A percentile compares a stretch with the other conserved stretches of the same genome.
These are phyloP conservation scores for Parmales sp. DNA, from an alignment of 108 stramenopile species.

Conservation along the genomic window DNA sequence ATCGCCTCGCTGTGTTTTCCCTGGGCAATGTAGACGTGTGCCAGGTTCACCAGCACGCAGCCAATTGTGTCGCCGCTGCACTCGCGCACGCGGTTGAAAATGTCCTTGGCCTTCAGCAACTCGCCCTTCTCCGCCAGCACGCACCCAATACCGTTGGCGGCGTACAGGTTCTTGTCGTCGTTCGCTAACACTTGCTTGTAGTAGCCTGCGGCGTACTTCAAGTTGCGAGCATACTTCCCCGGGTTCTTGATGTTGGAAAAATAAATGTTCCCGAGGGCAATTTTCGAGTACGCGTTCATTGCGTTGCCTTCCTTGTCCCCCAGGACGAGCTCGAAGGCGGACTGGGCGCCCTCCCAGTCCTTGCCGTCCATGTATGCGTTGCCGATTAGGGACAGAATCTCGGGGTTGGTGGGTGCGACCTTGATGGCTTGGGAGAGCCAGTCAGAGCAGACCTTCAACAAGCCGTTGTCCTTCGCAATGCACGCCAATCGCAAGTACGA, in stretches of 20 bases:
- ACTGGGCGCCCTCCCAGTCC: conserved; percentile 72
- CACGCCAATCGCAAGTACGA: conserved; percentile 71
- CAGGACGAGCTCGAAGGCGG: conserved; percentile 67
- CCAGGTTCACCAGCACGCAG: conserved; percentile 67
- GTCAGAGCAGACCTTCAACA: conserved; percentile 65
- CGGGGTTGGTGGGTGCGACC: conserved; percentile 68
- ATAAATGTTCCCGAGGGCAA: conserved; percentile 75
- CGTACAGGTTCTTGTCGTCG: conserved; percentile 78
- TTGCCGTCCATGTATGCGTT: conserved; percentile 72
- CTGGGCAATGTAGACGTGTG: conserved; percentile 71
- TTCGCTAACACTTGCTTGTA: conserved; percentile 60
- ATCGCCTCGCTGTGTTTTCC: conserved; percentile 73
- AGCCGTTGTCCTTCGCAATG: conserved; percentile 73
- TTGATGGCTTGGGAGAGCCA: conserved; percentile 74
- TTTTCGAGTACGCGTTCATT: conserved; percentile 68
- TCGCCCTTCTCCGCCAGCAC: conserved; percentile 77
- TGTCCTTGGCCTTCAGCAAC: conserved; percentile 67
- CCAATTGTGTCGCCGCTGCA: conserved; percentile 68
- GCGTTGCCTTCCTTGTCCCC: conserved; percentile 61
- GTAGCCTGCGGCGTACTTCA: conserved; percentile 62
- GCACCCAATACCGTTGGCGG: conserved; percentile 73
- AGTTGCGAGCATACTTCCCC: conserved; percentile 54
- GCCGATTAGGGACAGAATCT: conserved; percentile 75
- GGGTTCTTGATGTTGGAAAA: conserved; percentile 63
- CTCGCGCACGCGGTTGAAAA: conserved; percentile 74